Evolutionary conservation across 331 rosid genomes (phyloP).

Genomic region (Acacia pycnantha): DNA sequence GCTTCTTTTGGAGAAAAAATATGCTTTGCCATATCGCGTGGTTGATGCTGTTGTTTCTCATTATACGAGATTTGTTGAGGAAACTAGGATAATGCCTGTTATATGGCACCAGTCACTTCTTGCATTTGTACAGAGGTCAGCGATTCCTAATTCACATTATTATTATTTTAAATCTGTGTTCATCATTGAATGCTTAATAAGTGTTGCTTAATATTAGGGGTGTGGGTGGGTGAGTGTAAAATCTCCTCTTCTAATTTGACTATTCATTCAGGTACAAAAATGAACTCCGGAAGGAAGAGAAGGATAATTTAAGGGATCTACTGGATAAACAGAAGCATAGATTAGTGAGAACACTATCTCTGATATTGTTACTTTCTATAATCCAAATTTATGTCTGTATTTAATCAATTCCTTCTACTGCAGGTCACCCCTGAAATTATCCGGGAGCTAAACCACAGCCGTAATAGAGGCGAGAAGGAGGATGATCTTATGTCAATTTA

Average conservation of each 20-base stretch:
- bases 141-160: constrained; percentile 12
- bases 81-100: constrained; percentile 62
- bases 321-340: constrained; percentile 71
- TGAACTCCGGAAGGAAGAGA: constrained; percentile 46
- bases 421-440: constrained; percentile 92
- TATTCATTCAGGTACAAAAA: constrained; percentile 75
- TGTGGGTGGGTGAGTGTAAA: not conserved
- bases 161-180: not conserved
- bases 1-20: constrained; percentile 47
- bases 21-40: constrained; percentile 36
- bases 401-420: constrained; percentile 23
- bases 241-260: not conserved
- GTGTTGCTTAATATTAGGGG: not conserved
- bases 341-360: constrained; percentile 55
- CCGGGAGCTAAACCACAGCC: constrained; percentile 74
- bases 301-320: constrained; percentile 32
- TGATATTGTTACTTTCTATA: constrained; percentile 6
- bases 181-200: not conserved
- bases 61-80: constrained; percentile 62
- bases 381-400: constrained; percentile 15
- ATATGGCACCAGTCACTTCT: constrained; percentile 83
- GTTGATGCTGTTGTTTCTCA: constrained; percentile 59
- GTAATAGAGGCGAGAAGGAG: constrained; percentile 90
- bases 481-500: constrained; percentile 59
- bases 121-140: constrained; percentile 71